phyloP scores from a whole-genome alignment of 139 green algal genomes.

The Chlamydomonas incerta region DNA sequence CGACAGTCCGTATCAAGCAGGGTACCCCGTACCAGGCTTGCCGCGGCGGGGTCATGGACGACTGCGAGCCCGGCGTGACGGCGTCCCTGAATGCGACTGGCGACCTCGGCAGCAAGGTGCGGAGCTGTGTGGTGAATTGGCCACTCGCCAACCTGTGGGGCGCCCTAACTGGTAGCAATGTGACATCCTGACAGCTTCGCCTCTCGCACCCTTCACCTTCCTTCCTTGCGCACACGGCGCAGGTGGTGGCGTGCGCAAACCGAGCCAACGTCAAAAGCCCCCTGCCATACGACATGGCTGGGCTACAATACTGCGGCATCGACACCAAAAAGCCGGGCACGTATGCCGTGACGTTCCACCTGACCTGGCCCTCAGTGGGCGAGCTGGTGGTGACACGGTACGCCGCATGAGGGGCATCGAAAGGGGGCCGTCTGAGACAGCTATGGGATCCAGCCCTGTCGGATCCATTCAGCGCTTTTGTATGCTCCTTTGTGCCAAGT shows the following conservation, averaged over 20 bases:
- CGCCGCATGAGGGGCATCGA: too few species aligned
- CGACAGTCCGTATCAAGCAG: neutral
- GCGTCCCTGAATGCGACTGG: neutral
- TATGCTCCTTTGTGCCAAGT: too few species aligned
- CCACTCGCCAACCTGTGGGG: neutral
- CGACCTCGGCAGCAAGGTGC: neutral
- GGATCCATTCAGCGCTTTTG: too few species aligned
- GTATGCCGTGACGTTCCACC: conserved; percentile 8
- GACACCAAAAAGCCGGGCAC: neutral
- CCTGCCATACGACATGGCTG: neutral
- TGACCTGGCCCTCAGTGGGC: neutral
- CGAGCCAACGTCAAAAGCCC: neutral
- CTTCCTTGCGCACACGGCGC: too few species aligned
- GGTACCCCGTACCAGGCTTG: neutral
- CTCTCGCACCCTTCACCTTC: neutral
- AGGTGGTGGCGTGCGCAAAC: neutral
- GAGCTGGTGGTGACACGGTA: conserved; percentile 7
- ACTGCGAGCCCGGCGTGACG: conserved; percentile 1
- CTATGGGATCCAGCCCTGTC: too few species aligned
- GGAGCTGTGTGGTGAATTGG: too few species aligned
- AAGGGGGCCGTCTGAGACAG: too few species aligned
- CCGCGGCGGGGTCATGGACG: neutral
- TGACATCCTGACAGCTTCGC: neutral
- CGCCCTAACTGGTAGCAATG: too few species aligned
- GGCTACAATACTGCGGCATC: conserved; percentile 22